Conservation (phyloP, 139 green algal genomes). For the Dunaliella primolecta region DNA sequence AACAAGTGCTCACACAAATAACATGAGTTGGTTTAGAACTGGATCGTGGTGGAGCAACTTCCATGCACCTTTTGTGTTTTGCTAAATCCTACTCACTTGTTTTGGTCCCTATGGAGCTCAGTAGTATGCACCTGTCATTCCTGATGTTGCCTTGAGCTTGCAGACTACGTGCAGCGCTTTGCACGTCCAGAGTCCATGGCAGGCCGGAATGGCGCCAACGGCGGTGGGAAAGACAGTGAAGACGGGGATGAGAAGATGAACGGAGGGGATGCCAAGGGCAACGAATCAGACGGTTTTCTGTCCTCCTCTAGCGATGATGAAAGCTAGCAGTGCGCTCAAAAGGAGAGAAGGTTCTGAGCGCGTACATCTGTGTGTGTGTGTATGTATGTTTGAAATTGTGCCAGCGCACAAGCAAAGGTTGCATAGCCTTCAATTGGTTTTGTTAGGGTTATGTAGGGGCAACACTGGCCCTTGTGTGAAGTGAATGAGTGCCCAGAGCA, state of each 20-base stretch:
- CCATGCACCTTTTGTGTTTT: no score
- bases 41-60: no score
- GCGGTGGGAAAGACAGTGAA: constrained; percentile 6
- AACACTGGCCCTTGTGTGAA: not conserved
- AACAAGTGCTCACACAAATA: no score
- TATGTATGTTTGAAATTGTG: no score
- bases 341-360: not conserved
- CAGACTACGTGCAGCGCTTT: constrained; percentile 78
- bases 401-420: no score
- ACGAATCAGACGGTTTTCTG: constrained; percentile 59
- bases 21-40: no score
- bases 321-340: not conserved
- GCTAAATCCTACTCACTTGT: no score
- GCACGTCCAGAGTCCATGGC: constrained; percentile 52
- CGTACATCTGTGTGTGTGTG: not conserved
- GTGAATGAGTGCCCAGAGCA: not conserved
- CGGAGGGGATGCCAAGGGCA: constrained; percentile 40
- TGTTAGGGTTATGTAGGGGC: no score
- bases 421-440: no score
- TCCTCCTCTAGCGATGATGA: constrained; percentile 66
- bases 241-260: constrained; percentile 20
- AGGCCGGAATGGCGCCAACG: constrained; percentile 12
- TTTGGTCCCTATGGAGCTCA: no score
- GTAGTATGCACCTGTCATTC: not conserved
- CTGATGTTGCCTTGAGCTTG: constrained; percentile 5